A percentile compares a stretch with the other conserved stretches of the same genome.
These are phyloP conservation scores for Penicillium crustosum DNA, from an alignment of 2,329 filamentous ascomycete species.

Conservation along the genomic window DNA sequence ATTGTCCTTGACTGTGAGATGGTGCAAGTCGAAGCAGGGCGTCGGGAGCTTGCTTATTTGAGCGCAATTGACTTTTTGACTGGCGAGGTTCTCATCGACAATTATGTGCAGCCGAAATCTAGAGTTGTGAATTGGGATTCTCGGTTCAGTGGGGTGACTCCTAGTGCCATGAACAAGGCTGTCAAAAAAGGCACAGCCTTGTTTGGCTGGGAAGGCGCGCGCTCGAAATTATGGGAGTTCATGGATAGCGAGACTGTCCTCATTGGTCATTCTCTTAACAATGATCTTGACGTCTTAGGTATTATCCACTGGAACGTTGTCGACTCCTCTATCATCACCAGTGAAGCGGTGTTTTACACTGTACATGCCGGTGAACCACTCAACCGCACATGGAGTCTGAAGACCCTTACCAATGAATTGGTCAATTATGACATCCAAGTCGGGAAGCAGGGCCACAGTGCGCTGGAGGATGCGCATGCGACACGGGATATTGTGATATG, in stretches of 20 bases:
- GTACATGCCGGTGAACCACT: background rate
- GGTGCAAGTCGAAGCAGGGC: slow-evolving; percentile 38
- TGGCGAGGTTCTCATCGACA: slow-evolving; percentile 48
- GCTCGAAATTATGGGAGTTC: slow-evolving; percentile 43
- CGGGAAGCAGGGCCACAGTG: slow-evolving; percentile 45
- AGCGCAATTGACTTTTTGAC: slow-evolving; percentile 49
- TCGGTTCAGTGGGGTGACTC: slow-evolving; percentile 43
- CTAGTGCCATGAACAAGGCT: slow-evolving; percentile 34
- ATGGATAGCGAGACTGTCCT: slow-evolving; percentile 49
- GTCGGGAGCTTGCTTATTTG: slow-evolving; percentile 38
- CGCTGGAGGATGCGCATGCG: slow-evolving; percentile 53
- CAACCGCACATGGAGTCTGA: slow-evolving; percentile 37
- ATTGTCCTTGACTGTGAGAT: slow-evolving; percentile 54
- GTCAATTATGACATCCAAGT: slow-evolving; percentile 39
- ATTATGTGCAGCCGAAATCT: slow-evolving; percentile 41
- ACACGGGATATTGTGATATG: slow-evolving; percentile 51
- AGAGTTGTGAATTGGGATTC: slow-evolving; percentile 42
- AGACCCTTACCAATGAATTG: slow-evolving; percentile 37
- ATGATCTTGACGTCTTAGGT: slow-evolving; percentile 48
- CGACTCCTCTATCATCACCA: slow-evolving; percentile 47
- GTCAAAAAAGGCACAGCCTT: slow-evolving; percentile 34
- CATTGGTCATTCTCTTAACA: slow-evolving; percentile 49
- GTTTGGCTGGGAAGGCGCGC: slow-evolving; percentile 46
- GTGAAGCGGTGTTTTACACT: slow-evolving; percentile 30
- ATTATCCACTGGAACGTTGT: slow-evolving; percentile 47